These are phyloP conservation scores for Aspergillus novoparasiticus DNA, from an alignment of 2,329 filamentous ascomycete genomes.

Conservation along the genomic window DNA sequence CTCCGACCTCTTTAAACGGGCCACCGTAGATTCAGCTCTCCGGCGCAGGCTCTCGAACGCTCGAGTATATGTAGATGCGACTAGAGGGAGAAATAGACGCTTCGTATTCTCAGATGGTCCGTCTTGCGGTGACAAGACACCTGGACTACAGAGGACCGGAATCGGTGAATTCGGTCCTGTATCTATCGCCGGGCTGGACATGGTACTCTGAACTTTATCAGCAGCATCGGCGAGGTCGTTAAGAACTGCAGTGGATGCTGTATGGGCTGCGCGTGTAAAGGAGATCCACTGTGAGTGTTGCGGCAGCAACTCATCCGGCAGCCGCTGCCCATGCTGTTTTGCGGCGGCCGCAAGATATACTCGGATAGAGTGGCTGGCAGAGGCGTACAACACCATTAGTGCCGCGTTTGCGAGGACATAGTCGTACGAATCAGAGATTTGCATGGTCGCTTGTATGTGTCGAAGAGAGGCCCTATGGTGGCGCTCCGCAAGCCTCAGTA, in stretches of 20 bases:
- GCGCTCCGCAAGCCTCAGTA: slow-evolving; percentile 35
- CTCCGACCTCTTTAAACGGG: slow-evolving; percentile 5
- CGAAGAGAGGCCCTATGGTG: slow-evolving; percentile 44
- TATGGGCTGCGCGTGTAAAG: slow-evolving; percentile 40
- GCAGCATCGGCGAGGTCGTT: slow-evolving; percentile 11
- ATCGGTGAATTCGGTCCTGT: not conserved
- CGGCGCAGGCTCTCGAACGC: slow-evolving; percentile 15
- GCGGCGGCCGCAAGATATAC: slow-evolving; percentile 35
- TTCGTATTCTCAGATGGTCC: slow-evolving; percentile 22
- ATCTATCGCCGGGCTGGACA: slow-evolving; percentile 3
- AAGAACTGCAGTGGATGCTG: slow-evolving; percentile 38
- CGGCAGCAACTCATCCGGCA: slow-evolving; percentile 33
- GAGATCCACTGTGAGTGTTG: slow-evolving; percentile 42
- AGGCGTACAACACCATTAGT: slow-evolving; percentile 48
- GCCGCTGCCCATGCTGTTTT: slow-evolving; percentile 12
- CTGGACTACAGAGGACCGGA: not conserved
- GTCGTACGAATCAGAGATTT: slow-evolving; percentile 35
- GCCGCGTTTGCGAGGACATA: slow-evolving; percentile 43
- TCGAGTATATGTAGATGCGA: slow-evolving; percentile 18
- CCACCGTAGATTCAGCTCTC: slow-evolving; percentile 13
- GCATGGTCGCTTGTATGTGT: slow-evolving; percentile 40
- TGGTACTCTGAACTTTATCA: not conserved
- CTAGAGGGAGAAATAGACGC: slow-evolving; percentile 20
- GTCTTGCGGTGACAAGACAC: slow-evolving; percentile 14
- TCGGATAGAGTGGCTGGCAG: slow-evolving; percentile 41